Percentiles rank a stretch among this genome's conserved stretches.
phyloP scores from a whole-genome alignment of 371 early-diverging fungal genomes.

The Haplosporangium sp. region DNA sequence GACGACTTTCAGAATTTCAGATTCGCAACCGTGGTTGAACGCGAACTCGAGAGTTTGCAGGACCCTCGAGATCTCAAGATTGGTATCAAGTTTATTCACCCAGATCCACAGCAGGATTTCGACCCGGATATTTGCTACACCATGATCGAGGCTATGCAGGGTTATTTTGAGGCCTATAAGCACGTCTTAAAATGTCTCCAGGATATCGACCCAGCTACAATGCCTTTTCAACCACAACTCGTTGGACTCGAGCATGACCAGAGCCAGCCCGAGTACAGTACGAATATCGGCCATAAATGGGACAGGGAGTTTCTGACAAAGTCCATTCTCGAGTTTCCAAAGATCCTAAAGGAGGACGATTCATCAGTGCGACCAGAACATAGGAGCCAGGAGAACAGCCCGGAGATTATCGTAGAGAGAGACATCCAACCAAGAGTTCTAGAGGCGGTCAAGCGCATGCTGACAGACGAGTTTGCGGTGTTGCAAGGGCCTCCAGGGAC shows the following conservation, averaged over 20 bases:
- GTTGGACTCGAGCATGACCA: constrained; percentile 55
- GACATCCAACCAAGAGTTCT: constrained; percentile 56
- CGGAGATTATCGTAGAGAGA: neutral
- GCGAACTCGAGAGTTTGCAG: constrained; percentile 62
- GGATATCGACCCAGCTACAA: constrained; percentile 48
- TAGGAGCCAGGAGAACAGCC: neutral
- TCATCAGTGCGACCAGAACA: neutral
- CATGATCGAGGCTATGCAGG: constrained; percentile 52
- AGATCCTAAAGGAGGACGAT: constrained; percentile 16
- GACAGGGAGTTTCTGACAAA: constrained; percentile 19
- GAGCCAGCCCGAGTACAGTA: constrained; percentile 33
- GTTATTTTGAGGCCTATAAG: constrained; percentile 61
- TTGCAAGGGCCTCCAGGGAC: constrained; percentile 82
- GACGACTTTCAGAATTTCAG: constrained; percentile 66
- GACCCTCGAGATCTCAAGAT: constrained; percentile 63
- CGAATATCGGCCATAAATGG: neutral
- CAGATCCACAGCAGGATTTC: constrained; percentile 42
- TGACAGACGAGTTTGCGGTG: constrained; percentile 64
- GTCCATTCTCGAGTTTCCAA: constrained; percentile 10
- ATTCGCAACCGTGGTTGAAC: constrained; percentile 68
- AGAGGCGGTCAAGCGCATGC: constrained; percentile 65
- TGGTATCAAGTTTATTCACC: constrained; percentile 56
- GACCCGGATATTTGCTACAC: constrained; percentile 38
- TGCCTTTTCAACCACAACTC: constrained; percentile 58
- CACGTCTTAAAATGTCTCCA: constrained; percentile 64